Evolutionary conservation across 805 yeast genomes (phyloP), one percentile per base, ranked within the genome.

Genomic region (Cyberlindnera americana): DNA sequence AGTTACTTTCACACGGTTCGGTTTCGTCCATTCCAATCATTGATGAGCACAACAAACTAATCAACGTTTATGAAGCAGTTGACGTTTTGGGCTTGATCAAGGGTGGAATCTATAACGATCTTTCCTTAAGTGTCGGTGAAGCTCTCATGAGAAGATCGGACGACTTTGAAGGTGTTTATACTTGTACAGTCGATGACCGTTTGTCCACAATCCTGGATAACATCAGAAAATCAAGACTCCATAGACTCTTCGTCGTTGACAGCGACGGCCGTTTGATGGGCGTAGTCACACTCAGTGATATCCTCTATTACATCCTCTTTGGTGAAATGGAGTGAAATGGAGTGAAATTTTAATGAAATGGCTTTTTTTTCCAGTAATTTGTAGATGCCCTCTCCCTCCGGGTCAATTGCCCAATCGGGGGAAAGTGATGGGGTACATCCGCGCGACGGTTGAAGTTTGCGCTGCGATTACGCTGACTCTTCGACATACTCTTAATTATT

Each of bases 151-250:
- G 95, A 63, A 72, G 96, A 57, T 81, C 95, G 4, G 96, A 90
- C 52, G 97, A 93, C 59, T 93, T 91, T 54, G 98, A 93, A 63
- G 99, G 99, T 43, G 98, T 93, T 12, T 87, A 89, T 64, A 93
- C 98, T 0, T 93, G 99, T 64, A 87, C 97, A 0, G 72, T 80
- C 49, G 75, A 80, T 50, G 99, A 93, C 60, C 74, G 90, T 47
- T 67, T 93, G 42, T 83, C 91, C 46, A 87, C 95, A 13, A 83
- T 93, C 41, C 75, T 93, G 80, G 96, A 90, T 59, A 90, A 95
- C 25, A 88, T 93, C 44, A 77, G 97, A 54, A 84, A 89, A 52
- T 81, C 95, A 24, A 76, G 98, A 51, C 73, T 93, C 45, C 97
- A 93, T 60, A 75, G 99, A 61, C 74, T 93, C 57, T 87, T 90